A percentile compares a stretch with the other conserved stretches of the same genome.
Evolutionary conservation across 345 rosid genomes (phyloP).

Genomic region (Salix dunnii): DNA sequence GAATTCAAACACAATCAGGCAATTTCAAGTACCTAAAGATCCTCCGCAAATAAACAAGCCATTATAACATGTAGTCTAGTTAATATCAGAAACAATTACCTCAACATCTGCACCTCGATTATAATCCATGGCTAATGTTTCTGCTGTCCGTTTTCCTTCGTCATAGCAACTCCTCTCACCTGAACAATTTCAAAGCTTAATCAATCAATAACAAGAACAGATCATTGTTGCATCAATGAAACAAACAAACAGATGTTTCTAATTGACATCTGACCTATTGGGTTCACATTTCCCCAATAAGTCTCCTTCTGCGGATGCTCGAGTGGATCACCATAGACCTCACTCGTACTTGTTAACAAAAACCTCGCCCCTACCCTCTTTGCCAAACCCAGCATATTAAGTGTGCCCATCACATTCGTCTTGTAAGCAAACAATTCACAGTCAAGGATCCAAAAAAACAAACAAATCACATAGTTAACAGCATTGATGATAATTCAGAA

Average conservation of each 20-base stretch:
- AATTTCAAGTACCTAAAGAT: background rate
- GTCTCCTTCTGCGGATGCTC: conserved; percentile 99
- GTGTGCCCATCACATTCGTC: conserved; percentile 99
- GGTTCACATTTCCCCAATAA: conserved; percentile 98
- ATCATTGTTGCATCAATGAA: background rate
- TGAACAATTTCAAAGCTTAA: conserved; percentile 19
- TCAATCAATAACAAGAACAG: background rate
- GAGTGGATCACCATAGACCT: conserved; percentile 98
- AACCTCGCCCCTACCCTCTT: conserved; percentile 98
- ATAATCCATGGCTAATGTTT: conserved; percentile 93
- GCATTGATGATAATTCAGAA: background rate
- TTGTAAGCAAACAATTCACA: conserved; percentile 42
- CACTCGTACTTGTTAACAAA: conserved; percentile 95
- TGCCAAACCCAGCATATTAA: conserved; percentile 96
- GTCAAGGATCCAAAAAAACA: conserved; percentile 47
- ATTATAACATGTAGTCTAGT: background rate
- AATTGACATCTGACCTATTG: conserved; percentile 54
- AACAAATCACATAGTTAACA: background rate
- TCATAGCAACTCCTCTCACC: conserved; percentile 98
- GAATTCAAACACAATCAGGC: background rate
- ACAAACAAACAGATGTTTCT: background rate
- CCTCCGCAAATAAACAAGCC: background rate
- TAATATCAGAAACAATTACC: conserved; percentile 41
- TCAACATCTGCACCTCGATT: conserved; percentile 93
- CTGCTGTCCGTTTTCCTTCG: conserved; percentile 98